Evolutionary conservation across 108 stramenopile species (phyloP).

Genomic region (Mayamaea pseudoterrestris): DNA sequence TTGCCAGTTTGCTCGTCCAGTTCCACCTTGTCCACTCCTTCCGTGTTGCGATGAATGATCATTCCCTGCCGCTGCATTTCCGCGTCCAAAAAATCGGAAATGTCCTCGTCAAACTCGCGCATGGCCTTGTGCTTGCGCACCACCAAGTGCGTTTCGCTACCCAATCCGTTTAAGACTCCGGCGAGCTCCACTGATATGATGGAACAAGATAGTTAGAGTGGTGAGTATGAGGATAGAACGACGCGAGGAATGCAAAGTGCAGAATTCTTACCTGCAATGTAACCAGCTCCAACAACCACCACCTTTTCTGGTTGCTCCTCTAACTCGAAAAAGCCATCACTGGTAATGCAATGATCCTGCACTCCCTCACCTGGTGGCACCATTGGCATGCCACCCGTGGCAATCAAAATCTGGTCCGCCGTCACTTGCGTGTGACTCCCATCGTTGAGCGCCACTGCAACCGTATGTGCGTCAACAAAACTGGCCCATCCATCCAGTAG

Average conservation of each 20-base stretch:
- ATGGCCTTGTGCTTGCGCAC: conserved; percentile 46
- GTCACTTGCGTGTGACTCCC: conserved; percentile 17
- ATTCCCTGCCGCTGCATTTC: conserved; percentile 69
- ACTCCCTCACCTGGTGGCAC: conserved; percentile 54
- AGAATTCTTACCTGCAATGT: no score
- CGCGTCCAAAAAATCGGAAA: conserved; percentile 46
- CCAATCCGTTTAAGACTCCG: conserved; percentile 77
- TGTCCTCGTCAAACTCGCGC: conserved; percentile 75
- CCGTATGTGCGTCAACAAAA: conserved; percentile 40
- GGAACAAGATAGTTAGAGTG: conserved; percentile 30
- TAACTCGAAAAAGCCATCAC: conserved; percentile 92
- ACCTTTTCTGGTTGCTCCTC: conserved; percentile 67
- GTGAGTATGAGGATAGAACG: conserved; percentile 51
- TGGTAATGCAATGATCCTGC: conserved; percentile 65
- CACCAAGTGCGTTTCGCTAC: conserved; percentile 51
- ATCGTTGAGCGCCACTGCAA: conserved; percentile 21
- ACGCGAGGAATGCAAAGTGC: conserved; percentile 80
- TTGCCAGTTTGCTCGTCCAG: conserved; percentile 25
- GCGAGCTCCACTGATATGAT: conserved; percentile 94
- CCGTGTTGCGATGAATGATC: conserved; percentile 53
- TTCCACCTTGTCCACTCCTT: conserved; percentile 49
- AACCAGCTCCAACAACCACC: conserved; percentile 94
- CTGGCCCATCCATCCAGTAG: conserved; percentile 41
- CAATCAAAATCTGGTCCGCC: conserved; percentile 74
- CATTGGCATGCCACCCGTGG: conserved; percentile 78